Evolutionary conservation across 1,284 basidiomycete genomes (phyloP), one percentile per base, ranked within the genome.

Genomic region (Sutorius eximius): DNA sequence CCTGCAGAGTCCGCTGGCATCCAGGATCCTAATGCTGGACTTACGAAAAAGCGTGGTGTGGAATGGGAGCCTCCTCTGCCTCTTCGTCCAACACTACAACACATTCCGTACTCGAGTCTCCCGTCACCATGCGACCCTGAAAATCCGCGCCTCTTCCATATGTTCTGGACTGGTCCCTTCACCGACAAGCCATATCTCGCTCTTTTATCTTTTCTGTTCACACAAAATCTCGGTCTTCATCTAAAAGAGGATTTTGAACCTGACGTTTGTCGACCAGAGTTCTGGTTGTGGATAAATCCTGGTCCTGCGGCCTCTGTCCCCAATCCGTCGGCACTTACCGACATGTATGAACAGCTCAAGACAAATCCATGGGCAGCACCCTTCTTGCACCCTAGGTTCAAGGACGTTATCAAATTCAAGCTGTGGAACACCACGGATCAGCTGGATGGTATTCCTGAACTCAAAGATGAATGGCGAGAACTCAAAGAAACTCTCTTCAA

Each of bases 401-500:
- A 83, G 54, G 86, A 91, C 57, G 80, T 89, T 18, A 85, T 94
- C 69, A 82, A 88, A 65, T 94, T 94, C 77, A 90, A 87, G 67
- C 79, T 93, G 65, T 94, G 91, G 91, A 93, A 94, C 68, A 93
- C 92, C 36, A 93, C 91, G 4, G 91, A 93, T 63, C 91, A 93
- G 62, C 76, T 94, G 38, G 92, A 94, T 60, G 85, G 86, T 37
- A 78, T 93, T 2, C 82, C 84, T 5, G 92, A 94, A 69, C 72
- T 93, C 43, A 82, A 80, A 60, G 77, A 87, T 49, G 87, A 91
- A 64, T 94, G 92, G 92, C 78, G 91, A 45, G 76, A 83, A 52
- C 75, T 83, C 60, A 71, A 73, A 56, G 76, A 82, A 56, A 79
- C 84, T 52, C 73, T 88, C 2, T 91, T 93, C 75, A 90, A 90